Conservation (phyloP, 1,284 basidiomycete species). For the Ganoderma resinaceum region DNA sequence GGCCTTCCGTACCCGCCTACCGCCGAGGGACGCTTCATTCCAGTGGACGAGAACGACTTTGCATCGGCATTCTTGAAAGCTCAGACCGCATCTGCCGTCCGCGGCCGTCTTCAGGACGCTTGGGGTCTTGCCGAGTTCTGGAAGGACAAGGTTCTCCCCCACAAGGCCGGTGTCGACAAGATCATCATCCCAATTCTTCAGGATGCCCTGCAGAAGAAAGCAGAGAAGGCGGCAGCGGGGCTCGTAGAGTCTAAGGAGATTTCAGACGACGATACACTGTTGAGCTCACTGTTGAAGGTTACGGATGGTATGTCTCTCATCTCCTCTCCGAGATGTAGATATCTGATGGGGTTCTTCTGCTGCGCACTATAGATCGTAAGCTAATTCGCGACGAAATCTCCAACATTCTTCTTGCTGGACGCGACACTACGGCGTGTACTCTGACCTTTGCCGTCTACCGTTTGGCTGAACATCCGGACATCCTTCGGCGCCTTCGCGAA, state of each 20-base stretch:
- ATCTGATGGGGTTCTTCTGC: not conserved
- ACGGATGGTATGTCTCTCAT: conserved; percentile 51
- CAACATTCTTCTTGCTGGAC: conserved; percentile 45
- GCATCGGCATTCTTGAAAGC: conserved; percentile 34
- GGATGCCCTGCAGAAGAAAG: conserved; percentile 50
- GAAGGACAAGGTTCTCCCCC: conserved; percentile 49
- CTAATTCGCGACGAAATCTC: conserved; percentile 45
- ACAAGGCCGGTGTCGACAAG: conserved; percentile 56
- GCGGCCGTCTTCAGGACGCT: conserved; percentile 41
- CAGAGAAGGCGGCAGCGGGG: conserved; percentile 11
- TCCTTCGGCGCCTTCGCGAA: conserved; percentile 43
- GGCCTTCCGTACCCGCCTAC: conserved; percentile 39
- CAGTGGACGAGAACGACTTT: conserved; percentile 40
- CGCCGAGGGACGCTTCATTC: conserved; percentile 12
- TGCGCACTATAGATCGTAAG: conserved; percentile 28
- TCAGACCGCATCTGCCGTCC: conserved; percentile 48
- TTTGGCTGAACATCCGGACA: conserved; percentile 45
- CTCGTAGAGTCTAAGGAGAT: conserved; percentile 34
- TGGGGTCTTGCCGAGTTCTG: conserved; percentile 61
- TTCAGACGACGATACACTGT: conserved; percentile 50
- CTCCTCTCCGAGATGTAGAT: not conserved
- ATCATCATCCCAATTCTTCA: conserved; percentile 58
- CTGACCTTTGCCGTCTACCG: conserved; percentile 48
- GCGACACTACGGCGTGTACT: conserved; percentile 47
- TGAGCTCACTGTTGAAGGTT: conserved; percentile 57